A percentile compares a stretch with the other conserved stretches of the same genome.
phyloP scores from a whole-genome alignment of 495 filamentous ascomycete genomes.

The Tuber brumale region DNA sequence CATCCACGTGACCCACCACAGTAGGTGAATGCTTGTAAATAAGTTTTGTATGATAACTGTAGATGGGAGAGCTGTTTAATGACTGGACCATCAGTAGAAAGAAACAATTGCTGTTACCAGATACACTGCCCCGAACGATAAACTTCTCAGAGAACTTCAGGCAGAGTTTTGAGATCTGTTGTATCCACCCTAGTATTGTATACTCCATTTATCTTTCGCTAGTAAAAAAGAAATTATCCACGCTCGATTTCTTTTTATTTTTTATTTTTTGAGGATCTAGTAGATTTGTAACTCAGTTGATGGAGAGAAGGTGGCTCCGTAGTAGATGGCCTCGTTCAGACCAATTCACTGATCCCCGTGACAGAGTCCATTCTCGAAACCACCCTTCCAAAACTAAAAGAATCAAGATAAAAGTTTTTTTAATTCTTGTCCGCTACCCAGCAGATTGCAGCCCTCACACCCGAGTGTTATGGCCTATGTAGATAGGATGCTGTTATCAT shows the following conservation, averaged over 20 bases:
- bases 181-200: too few relatives aligned
- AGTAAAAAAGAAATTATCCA: background rate
- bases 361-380: background rate
- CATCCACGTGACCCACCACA: too few relatives aligned
- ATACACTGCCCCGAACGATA: background rate
- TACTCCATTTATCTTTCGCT: background rate
- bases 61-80: too few relatives aligned
- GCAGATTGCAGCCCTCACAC: too few relatives aligned
- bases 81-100: too few relatives aligned
- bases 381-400: too few relatives aligned
- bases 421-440: too few relatives aligned
- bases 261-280: background rate
- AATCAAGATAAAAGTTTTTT: background rate
- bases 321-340: background rate
- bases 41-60: too few relatives aligned
- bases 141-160: background rate
- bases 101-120: too few relatives aligned
- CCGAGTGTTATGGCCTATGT: too few relatives aligned
- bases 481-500: too few relatives aligned
- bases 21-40: too few relatives aligned
- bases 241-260: background rate
- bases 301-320: background rate
- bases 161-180: background rate
- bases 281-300: background rate
- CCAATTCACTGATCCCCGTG: background rate